Base-by-base conservation (phyloP, 179 eudicot genomes). In the Spinacia oleracea region DNA sequence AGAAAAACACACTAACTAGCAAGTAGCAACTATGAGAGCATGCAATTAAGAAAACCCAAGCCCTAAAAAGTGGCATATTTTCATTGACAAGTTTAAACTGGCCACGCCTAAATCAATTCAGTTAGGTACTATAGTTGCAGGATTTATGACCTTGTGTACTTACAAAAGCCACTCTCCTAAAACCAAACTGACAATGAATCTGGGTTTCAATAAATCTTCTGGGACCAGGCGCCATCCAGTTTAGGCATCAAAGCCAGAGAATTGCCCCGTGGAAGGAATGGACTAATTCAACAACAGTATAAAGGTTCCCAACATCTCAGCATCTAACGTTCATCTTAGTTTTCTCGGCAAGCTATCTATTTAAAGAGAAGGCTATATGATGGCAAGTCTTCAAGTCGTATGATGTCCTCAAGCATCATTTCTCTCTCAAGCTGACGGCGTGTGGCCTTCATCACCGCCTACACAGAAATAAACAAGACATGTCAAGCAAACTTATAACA, bases 401-500 rank as follows among this genome's bases (percentile, higher is more conserved):
- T 80, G 63, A 94, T 38, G 72, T 91, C 93, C 68, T 94, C 97
- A 73, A 86, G 90, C 82, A 94, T 79, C 77, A 94, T 90, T 85
- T 94, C 98, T 46, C 84, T 87, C 86, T 93, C 98, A 79, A 94
- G 94, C 81, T 91, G 96, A 42, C 92, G 90, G 14, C 97, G 93
- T 53, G 98, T 93, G 53, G 98, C 89, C 87, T 93, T 94, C 98
- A 94, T 93, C 87, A 94, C 98, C 43, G 97, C 71, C 98, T 94
- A 83, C 77, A 68, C 35, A 51, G 59, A 71, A 55, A 82, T 27
- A 50, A 35, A 32, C n/a, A 72, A 8, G 25, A 51, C 67, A 60
- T 2, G 51, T 69, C 70, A 59, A 78, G 72, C 46, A 74, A 46
- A 69, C 14, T 10, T 20, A 29, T 46, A 27, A 70, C 9, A 43